A percentile compares a stretch with the other conserved stretches of the same genome.
These are phyloP conservation scores for Clonostachys sp. DNA, from an alignment of 2,329 filamentous ascomycete species.

Conservation along the genomic window DNA sequence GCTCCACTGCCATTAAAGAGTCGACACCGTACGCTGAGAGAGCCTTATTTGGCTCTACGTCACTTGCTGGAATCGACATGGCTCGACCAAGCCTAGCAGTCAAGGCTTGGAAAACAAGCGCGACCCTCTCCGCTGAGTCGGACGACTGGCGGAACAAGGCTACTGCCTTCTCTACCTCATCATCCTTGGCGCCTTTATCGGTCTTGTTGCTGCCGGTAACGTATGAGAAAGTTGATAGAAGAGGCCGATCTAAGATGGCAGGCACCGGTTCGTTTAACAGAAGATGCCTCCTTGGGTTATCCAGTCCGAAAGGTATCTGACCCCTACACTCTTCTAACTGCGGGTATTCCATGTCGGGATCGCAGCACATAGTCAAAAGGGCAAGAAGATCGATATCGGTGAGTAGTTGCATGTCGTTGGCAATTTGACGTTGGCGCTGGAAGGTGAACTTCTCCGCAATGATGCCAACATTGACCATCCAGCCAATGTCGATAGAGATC, in stretches of 20 bases:
- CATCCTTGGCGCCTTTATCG: not conserved
- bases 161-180: not conserved
- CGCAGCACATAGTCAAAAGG: not conserved
- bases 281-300: not conserved
- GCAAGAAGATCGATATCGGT: not conserved
- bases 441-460: not conserved
- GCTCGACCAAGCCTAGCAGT: conserved; percentile 6
- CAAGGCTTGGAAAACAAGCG: not conserved
- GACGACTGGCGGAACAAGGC: not conserved
- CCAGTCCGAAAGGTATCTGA: not conserved
- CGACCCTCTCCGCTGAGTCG: not conserved
- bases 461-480: conserved; percentile 13
- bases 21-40: conserved; percentile 44
- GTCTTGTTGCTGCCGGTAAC: not conserved
- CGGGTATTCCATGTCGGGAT: not conserved
- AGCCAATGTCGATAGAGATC: conserved; percentile 9
- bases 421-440: not conserved
- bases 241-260: not conserved
- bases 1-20: conserved; percentile 43
- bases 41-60: conserved; percentile 32
- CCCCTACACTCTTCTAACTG: not conserved
- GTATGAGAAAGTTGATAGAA: not conserved
- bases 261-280: not conserved
- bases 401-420: not conserved
- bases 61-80: conserved; percentile 35